Percentiles rank a stretch among this genome's conserved stretches.
Evolutionary conservation across 495 filamentous ascomycete genomes (phyloP).

Genomic region (Penicillium lividum): DNA sequence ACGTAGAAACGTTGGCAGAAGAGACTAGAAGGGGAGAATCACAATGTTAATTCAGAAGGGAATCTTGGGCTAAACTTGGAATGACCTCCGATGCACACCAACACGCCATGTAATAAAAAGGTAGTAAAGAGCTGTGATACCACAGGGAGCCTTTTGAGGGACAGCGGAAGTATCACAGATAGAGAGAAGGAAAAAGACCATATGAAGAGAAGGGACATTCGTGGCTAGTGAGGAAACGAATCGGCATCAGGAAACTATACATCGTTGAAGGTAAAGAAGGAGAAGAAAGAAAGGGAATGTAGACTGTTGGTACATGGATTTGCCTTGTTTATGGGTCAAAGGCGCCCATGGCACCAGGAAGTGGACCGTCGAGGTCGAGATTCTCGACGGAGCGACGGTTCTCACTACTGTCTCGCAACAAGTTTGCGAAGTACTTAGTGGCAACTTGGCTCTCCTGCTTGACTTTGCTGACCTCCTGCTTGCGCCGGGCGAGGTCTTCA

Average conservation of each 20-base stretch:
- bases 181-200: conserved; percentile 4
- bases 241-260: conserved; percentile 14
- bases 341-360: conserved; percentile 43
- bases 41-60: conserved; percentile 25
- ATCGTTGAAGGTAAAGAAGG: conserved; percentile 8
- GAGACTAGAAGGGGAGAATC: conserved; percentile 1
- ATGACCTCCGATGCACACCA: conserved; percentile 25
- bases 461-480: conserved; percentile 77
- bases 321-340: conserved; percentile 21
- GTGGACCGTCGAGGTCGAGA: conserved; percentile 74
- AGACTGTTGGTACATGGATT: conserved; percentile 24
- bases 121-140: conserved; percentile 2
- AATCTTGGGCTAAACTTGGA: conserved; percentile 27
- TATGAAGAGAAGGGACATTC: conserved; percentile 19
- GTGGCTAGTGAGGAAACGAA: conserved; percentile 5
- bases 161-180: background rate
- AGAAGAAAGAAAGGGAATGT: conserved; percentile 4
- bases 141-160: background rate
- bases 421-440: conserved; percentile 82
- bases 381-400: conserved; percentile 71
- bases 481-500: conserved; percentile 73
- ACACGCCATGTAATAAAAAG: conserved; percentile 21
- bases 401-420: conserved; percentile 73
- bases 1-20: background rate
- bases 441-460: conserved; percentile 74